Evolutionary conservation across 345 rosid species (phyloP).

Genomic region (Sisymbrium altissimum): DNA sequence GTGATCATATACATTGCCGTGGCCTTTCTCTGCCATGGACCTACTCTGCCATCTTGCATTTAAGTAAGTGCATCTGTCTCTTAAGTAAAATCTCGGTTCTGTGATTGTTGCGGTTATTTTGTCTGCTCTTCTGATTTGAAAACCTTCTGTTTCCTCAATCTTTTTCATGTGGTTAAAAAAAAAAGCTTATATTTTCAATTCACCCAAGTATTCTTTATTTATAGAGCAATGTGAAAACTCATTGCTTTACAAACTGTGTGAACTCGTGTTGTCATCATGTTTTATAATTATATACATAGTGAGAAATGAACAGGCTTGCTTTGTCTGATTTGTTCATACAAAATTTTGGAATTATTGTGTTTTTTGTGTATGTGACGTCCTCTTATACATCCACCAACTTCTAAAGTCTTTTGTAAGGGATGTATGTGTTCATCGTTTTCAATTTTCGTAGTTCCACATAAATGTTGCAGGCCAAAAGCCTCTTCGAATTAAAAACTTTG

Average conservation of each 20-base stretch:
- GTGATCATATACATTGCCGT: slow-evolving; percentile 64
- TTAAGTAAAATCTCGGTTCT: background rate
- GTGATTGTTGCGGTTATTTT: background rate
- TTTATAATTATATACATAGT: slow-evolving; percentile 2
- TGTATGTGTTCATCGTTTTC: background rate
- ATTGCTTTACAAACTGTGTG: slow-evolving; percentile 23
- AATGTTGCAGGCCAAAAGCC: too few relatives aligned
- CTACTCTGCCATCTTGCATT: slow-evolving; percentile 72
- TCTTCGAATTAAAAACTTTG: too few relatives aligned
- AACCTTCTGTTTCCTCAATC: slow-evolving; percentile 11
- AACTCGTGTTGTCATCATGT: slow-evolving; percentile 18
- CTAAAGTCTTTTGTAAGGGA: background rate
- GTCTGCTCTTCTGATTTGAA: slow-evolving; percentile 1
- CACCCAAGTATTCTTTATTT: slow-evolving; percentile 6
- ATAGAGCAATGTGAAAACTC: slow-evolving; percentile 31
- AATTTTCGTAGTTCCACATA: too few relatives aligned
- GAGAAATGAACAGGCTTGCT: slow-evolving; percentile 17
- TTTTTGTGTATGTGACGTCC: background rate
- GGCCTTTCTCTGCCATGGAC: slow-evolving; percentile 83
- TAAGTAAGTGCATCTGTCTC: slow-evolving; percentile 33
- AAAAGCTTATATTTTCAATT: slow-evolving; percentile 16
- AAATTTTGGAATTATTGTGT: background rate
- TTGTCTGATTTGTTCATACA: slow-evolving; percentile 21
- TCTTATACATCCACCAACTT: background rate
- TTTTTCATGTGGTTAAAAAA: slow-evolving; percentile 7